phyloP scores from a whole-genome alignment of 768 basidiomycete genomes.

The Cubamyces lactineus region DNA sequence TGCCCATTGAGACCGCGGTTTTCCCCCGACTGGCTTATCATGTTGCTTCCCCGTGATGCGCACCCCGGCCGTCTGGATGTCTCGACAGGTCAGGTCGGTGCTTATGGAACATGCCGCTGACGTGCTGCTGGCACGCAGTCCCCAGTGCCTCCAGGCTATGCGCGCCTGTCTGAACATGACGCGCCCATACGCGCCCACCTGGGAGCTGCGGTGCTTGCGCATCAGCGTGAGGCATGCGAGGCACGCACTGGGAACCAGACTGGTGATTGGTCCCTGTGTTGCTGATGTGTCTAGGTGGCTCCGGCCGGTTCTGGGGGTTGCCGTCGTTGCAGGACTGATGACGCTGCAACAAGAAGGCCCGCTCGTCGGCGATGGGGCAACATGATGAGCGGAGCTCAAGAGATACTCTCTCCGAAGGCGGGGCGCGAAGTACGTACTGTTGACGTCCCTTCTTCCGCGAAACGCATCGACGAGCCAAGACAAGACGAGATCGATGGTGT shows the following conservation, averaged over 20 bases:
- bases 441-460: constrained; percentile 23
- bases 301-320: constrained; percentile 12
- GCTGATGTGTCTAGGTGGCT: constrained; percentile 15
- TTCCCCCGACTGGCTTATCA: not conserved
- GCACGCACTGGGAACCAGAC: constrained; percentile 13
- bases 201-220: constrained; percentile 1
- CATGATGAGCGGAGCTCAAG: constrained; percentile 9
- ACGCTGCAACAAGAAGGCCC: not conserved
- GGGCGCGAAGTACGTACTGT: not conserved
- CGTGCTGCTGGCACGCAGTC: not conserved
- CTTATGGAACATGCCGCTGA: not conserved
- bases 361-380: not conserved
- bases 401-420: constrained; percentile 2
- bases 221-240: constrained; percentile 13
- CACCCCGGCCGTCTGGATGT: not conserved
- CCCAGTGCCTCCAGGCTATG: not conserved
- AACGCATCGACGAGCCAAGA: constrained; percentile 2
- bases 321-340: not conserved
- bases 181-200: constrained; percentile 21
- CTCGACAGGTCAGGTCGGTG: not conserved
- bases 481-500: constrained; percentile 1
- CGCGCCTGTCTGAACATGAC: constrained; percentile 1
- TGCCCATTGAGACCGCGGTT: no score
- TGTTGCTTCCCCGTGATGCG: not conserved
- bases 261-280: constrained; percentile 5